Conservation (phyloP, 2,329 filamentous ascomycete genomes). For the Colletotrichum tofieldiae region DNA sequence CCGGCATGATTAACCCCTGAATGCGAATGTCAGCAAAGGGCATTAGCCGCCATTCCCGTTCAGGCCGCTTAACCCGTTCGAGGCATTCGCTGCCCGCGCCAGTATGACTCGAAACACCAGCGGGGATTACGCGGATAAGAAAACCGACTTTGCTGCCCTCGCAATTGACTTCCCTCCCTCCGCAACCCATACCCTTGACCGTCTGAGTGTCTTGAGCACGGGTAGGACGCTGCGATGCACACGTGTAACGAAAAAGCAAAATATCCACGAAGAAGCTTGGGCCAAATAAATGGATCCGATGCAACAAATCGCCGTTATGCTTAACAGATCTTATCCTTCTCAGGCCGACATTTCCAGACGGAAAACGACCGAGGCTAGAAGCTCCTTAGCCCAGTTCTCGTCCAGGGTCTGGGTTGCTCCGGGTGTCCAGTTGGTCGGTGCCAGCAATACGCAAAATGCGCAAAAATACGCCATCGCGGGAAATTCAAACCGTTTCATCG, state of each 20-base stretch:
- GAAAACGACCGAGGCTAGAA: slow-evolving; percentile 36
- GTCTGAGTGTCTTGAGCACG: neutral
- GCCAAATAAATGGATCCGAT: slow-evolving; percentile 25
- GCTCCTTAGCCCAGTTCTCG: slow-evolving; percentile 8
- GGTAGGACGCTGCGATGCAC: neutral
- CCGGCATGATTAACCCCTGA: slow-evolving; percentile 17
- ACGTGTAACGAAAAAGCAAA: slow-evolving; percentile 7
- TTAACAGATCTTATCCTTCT: slow-evolving; percentile 39
- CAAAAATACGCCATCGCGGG: slow-evolving; percentile 14
- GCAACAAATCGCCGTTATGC: slow-evolving; percentile 24
- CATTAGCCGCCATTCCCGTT: slow-evolving; percentile 1
- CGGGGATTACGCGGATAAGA: slow-evolving; percentile 19
- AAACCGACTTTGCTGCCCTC: slow-evolving; percentile 6
- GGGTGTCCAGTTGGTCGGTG: neutral
- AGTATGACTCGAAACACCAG: slow-evolving; percentile 29
- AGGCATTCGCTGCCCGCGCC: slow-evolving; percentile 15
- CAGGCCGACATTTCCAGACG: slow-evolving; percentile 17
- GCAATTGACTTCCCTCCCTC: slow-evolving; percentile 19
- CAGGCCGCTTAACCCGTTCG: slow-evolving; percentile 21
- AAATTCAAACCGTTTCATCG: slow-evolving; percentile 38
- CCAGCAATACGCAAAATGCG: neutral
- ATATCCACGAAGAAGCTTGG: slow-evolving; percentile 25
- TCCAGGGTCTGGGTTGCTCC: neutral
- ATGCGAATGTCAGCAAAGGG: neutral
- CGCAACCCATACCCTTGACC: slow-evolving; percentile 21